Evolutionary conservation across 2,329 filamentous ascomycete species (phyloP).

Genomic region (Chaetomium globosum): DNA sequence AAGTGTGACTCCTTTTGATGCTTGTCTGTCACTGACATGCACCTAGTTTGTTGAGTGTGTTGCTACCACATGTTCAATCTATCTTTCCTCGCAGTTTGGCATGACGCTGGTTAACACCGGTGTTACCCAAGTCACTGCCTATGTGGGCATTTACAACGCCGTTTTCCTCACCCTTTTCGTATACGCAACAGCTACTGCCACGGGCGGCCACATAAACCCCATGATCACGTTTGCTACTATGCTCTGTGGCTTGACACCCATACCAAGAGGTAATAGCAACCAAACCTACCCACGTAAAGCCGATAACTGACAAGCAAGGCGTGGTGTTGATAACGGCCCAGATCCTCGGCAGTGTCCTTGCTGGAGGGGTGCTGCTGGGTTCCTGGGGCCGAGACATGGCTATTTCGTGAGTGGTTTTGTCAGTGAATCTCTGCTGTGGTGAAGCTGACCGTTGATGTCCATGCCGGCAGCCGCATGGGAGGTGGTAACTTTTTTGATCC

Average conservation of each 20-base stretch:
- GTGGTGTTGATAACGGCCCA: slow-evolving; percentile 53
- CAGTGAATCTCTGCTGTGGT: not conserved
- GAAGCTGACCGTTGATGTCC: slow-evolving; percentile 30
- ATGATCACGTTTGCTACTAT: slow-evolving; percentile 56
- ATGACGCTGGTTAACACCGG: slow-evolving; percentile 18
- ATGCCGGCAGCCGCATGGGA: slow-evolving; percentile 33
- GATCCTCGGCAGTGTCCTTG: slow-evolving; percentile 49
- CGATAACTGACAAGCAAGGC: slow-evolving; percentile 33
- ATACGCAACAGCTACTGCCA: slow-evolving; percentile 14
- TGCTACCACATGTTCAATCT: slow-evolving; percentile 10
- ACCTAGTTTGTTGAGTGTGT: slow-evolving; percentile 13
- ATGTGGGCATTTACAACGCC: slow-evolving; percentile 18
- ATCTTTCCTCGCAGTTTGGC: slow-evolving; percentile 11
- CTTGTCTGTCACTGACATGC: not conserved
- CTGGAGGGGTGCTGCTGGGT: slow-evolving; percentile 48
- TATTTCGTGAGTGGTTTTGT: slow-evolving; percentile 14
- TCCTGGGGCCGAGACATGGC: slow-evolving; percentile 41
- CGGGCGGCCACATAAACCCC: slow-evolving; percentile 15
- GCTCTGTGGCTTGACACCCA: slow-evolving; percentile 46
- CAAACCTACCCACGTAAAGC: not conserved
- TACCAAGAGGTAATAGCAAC: slow-evolving; percentile 45
- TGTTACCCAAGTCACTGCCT: slow-evolving; percentile 8
- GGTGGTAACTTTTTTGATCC: slow-evolving; percentile 40
- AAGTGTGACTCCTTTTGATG: not conserved
- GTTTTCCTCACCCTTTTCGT: slow-evolving; percentile 11